Percentiles rank a stretch among this genome's conserved stretches.
phyloP scores from a whole-genome alignment of 176 grass and related monocot genomes.

The Luzula sylvatica region DNA sequence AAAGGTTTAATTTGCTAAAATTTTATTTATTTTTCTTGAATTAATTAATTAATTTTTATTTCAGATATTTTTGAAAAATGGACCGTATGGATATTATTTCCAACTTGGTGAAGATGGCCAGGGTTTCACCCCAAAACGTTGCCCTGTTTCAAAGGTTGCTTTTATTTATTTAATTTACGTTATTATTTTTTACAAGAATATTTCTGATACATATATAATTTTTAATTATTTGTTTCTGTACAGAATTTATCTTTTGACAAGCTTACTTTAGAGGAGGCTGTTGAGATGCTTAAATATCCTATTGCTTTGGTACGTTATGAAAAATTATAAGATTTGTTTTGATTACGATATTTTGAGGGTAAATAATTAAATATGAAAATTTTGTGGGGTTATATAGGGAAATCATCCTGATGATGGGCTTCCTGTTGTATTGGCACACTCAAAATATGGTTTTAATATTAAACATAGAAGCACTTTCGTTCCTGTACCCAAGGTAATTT shows the following conservation, averaged over 20 bases:
- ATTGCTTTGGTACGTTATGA: conserved; percentile 43
- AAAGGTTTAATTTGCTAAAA: conserved; percentile 28
- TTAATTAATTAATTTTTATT: conserved; percentile 12
- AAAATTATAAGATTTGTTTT: background rate
- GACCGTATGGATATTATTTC: conserved; percentile 76
- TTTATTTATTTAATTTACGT: conserved; percentile 1
- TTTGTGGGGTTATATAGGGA: conserved; percentile 39
- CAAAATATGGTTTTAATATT: conserved; percentile 62
- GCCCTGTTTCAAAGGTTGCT: conserved; percentile 53
- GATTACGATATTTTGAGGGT: background rate
- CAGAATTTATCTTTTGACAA: conserved; percentile 54
- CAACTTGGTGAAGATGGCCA: conserved; percentile 80
- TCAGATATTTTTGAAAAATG: conserved; percentile 81
- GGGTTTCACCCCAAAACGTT: conserved; percentile 55
- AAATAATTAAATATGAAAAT: too few species aligned
- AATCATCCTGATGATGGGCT: conserved; percentile 59
- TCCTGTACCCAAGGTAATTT: conserved; percentile 71
- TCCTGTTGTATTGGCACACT: conserved; percentile 59
- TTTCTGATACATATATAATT: background rate
- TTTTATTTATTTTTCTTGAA: background rate
- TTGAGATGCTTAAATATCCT: conserved; percentile 85
- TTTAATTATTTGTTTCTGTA: conserved; percentile 5
- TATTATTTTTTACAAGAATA: conserved; percentile 13
- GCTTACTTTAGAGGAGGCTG: conserved; percentile 64
- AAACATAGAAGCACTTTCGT: conserved; percentile 53